Percentiles rank a stretch among this genome's conserved stretches.
phyloP scores from a whole-genome alignment of 495 filamentous ascomycete species.

The Penicillium atrosanguineum region DNA sequence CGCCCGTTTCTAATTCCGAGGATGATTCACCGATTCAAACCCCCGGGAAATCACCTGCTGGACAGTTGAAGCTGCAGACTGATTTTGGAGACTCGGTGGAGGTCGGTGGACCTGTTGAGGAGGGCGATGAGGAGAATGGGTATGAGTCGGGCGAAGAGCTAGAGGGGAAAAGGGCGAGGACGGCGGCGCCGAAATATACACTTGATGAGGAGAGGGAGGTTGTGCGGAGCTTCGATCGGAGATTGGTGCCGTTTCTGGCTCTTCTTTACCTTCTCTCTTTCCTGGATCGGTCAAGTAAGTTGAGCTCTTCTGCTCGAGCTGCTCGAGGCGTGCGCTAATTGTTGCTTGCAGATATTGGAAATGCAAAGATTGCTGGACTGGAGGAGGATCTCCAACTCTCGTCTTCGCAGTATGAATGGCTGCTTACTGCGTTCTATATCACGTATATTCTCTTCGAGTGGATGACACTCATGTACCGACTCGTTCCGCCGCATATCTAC shows the following conservation, averaged over 20 bases:
- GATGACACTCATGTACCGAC: slow-evolving; percentile 62
- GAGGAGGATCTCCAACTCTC: slow-evolving; percentile 59
- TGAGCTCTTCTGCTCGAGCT: not conserved
- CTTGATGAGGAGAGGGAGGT: slow-evolving; percentile 71
- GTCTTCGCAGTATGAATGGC: slow-evolving; percentile 62
- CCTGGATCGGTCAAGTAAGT: slow-evolving; percentile 72
- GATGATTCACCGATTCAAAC: slow-evolving; percentile 14
- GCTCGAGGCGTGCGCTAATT: slow-evolving; percentile 1
- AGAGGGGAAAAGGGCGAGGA: slow-evolving; percentile 17
- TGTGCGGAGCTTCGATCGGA: slow-evolving; percentile 69
- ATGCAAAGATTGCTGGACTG: slow-evolving; percentile 73
- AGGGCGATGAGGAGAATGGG: slow-evolving; percentile 24
- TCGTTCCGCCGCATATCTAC: slow-evolving; percentile 59
- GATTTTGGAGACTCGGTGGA: slow-evolving; percentile 27
- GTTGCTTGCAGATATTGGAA: slow-evolving; percentile 63
- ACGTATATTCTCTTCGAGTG: slow-evolving; percentile 75
- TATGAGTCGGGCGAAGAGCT: slow-evolving; percentile 35
- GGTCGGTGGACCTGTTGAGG: slow-evolving; percentile 17
- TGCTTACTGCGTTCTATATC: slow-evolving; percentile 65
- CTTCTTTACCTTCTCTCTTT: slow-evolving; percentile 80
- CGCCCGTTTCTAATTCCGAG: slow-evolving; percentile 37
- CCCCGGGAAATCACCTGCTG: slow-evolving; percentile 14
- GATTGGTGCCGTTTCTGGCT: slow-evolving; percentile 76
- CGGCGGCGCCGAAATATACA: slow-evolving; percentile 52
- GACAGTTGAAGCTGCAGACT: slow-evolving; percentile 34